Conservation (phyloP, 768 basidiomycete species). For the Xerocomus brunneocitrinus region DNA sequence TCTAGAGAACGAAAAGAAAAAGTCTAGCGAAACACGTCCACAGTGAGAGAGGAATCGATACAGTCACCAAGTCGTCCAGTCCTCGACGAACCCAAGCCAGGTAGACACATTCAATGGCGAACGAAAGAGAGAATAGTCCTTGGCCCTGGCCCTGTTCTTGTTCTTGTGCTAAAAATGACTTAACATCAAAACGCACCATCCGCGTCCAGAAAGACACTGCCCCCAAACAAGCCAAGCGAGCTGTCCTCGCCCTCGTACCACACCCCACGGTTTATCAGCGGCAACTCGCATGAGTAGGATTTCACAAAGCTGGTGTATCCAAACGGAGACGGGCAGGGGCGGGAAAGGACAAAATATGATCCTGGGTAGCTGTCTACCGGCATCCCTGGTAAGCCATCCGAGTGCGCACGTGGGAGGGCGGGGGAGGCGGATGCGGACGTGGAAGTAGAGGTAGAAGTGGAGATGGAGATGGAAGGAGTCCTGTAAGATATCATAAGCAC, state of each 20-base stretch:
- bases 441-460: neutral
- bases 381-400: neutral
- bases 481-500: neutral
- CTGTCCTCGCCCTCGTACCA: neutral
- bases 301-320: neutral
- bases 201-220: neutral
- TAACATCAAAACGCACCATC: neutral
- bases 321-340: neutral
- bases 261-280: neutral
- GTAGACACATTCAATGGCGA: neutral
- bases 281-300: neutral
- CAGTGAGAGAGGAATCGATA: neutral
- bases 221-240: neutral
- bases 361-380: conserved; percentile 2
- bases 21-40: neutral
- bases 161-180: neutral
- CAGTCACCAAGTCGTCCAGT: neutral
- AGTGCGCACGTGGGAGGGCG: neutral
- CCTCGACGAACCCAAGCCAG: neutral
- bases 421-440: neutral
- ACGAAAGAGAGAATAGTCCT: neutral
- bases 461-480: neutral
- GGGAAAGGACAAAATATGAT: neutral
- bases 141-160: too few species aligned
- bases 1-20: too few species aligned